phyloP scores from a whole-genome alignment of 495 filamentous ascomycete genomes.

The Aspergillus taichungensis region DNA sequence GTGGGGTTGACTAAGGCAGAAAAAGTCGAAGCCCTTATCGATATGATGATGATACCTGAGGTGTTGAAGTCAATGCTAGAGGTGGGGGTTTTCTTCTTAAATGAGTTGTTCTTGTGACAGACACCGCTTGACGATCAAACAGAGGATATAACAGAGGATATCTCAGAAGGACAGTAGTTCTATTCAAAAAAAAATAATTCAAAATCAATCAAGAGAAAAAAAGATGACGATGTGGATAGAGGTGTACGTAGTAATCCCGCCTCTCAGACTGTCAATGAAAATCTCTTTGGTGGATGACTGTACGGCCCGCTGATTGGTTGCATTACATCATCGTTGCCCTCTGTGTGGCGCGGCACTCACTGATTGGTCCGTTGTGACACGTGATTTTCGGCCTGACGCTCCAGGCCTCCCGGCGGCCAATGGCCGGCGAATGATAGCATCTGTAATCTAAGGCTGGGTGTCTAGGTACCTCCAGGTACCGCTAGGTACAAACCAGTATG shows the following conservation, averaged over 20 bases:
- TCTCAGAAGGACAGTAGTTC: not conserved
- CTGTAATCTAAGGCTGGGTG: too few species aligned
- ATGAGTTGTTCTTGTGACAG: too few species aligned
- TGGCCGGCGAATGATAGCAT: conserved; percentile 1
- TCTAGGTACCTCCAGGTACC: not conserved
- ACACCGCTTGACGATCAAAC: not conserved
- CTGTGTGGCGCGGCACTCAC: conserved; percentile 17
- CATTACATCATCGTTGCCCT: conserved; percentile 20
- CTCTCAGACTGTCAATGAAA: conserved; percentile 11
- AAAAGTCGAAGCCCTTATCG: conserved; percentile 33
- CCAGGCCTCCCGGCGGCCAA: conserved; percentile 8
- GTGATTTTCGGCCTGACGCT: conserved; percentile 8
- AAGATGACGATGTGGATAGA: not conserved
- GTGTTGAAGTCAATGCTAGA: not conserved
- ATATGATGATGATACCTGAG: conserved; percentile 15
- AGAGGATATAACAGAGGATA: not conserved
- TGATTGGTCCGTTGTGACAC: conserved; percentile 17
- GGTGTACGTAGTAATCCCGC: too few species aligned
- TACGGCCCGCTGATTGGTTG: conserved; percentile 23
- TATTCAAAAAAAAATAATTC: not conserved
- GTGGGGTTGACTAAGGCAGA: conserved; percentile 12
- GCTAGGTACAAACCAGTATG: conserved; percentile 3
- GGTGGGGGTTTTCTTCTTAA: too few species aligned
- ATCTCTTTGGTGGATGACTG: conserved; percentile 21
- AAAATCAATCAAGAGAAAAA: not conserved